These are phyloP conservation scores for Paecilomyces variotii DNA, from an alignment of 2,329 filamentous ascomycete genomes.

Conservation along the genomic window DNA sequence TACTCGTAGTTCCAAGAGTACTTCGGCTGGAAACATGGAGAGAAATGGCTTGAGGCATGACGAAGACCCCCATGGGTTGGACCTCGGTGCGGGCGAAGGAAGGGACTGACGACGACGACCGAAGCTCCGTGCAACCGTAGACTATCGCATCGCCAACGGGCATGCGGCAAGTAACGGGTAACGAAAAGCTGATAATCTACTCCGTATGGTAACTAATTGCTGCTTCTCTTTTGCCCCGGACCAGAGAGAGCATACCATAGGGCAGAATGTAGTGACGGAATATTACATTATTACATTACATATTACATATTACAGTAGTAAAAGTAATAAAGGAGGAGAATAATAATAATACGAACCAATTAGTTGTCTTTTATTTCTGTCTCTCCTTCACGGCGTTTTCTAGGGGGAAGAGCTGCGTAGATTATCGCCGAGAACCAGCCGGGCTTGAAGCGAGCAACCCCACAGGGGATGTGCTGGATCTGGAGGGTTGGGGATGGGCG, in stretches of 20 bases:
- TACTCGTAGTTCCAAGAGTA: neutral
- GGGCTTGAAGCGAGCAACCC: neutral
- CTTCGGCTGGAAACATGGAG: neutral
- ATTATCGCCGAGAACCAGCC: neutral
- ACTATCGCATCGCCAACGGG: neutral
- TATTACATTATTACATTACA: neutral
- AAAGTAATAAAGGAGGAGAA: too few relatives aligned
- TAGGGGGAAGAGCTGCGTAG: neutral
- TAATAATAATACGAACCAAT: neutral
- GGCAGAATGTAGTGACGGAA: neutral
- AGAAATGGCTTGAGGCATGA: neutral
- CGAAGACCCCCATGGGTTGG: neutral
- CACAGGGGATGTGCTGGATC: neutral
- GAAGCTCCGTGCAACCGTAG: conserved; percentile 8
- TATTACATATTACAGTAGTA: too few relatives aligned
- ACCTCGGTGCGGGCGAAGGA: conserved; percentile 5
- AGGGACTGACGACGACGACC: neutral
- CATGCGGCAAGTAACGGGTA: neutral
- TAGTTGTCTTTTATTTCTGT: neutral
- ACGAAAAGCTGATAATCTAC: neutral
- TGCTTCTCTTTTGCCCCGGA: neutral
- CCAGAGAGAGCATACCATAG: neutral
- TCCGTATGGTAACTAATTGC: too few relatives aligned
- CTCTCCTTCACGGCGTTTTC: neutral
- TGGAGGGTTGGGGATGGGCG: neutral